Conservation (phyloP, 176 grass and related monocot species). For the Thalia dealbata region DNA sequence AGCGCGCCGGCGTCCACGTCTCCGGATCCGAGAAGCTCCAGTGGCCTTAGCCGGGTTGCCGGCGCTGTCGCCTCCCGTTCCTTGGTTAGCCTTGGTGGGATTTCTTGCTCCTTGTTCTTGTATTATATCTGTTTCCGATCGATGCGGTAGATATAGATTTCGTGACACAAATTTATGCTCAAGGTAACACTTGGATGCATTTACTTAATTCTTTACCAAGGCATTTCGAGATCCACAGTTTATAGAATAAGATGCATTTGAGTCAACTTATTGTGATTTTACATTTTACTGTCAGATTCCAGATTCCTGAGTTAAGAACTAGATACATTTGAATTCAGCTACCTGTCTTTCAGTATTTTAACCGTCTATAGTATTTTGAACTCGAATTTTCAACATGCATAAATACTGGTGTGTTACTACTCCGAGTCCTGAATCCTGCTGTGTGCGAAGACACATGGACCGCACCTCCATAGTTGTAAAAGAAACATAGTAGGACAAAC, state of each 20-base stretch:
- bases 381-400: too few species aligned
- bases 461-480: too few species aligned
- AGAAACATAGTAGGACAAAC: too few species aligned
- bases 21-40: constrained; percentile 27
- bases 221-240: background rate
- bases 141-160: background rate
- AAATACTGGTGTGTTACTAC: too few species aligned
- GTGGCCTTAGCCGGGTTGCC: constrained; percentile 10
- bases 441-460: too few species aligned
- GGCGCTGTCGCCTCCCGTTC: too few species aligned
- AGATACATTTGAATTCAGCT: background rate
- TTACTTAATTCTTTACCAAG: background rate
- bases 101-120: background rate
- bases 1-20: constrained; percentile 28
- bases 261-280: background rate
- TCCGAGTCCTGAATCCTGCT: too few species aligned
- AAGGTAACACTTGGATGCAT: background rate
- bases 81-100: background rate
- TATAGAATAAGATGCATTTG: background rate
- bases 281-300: background rate
- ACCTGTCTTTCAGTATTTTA: background rate
- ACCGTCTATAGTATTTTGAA: background rate
- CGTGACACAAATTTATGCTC: background rate
- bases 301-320: background rate
- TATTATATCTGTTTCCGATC: background rate